Evolutionary conservation across 2,329 filamentous ascomycete species (phyloP).

Genomic region (Neoascochyta sp.): DNA sequence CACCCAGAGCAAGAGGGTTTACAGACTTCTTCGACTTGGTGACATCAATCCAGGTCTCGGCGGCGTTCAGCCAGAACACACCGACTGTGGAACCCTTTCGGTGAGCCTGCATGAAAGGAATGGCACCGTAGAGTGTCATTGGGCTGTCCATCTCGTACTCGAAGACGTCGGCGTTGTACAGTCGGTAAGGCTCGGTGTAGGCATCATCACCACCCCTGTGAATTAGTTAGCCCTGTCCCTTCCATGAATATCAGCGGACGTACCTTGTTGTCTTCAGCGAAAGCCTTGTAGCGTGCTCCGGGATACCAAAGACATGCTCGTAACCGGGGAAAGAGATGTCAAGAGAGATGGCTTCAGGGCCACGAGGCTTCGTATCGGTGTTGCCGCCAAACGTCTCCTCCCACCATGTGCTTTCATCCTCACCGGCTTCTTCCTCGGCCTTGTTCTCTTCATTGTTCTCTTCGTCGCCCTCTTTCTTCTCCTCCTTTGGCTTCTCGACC

Average conservation of each 20-base stretch:
- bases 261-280: slow-evolving; percentile 83
- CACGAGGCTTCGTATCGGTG: slow-evolving; percentile 90
- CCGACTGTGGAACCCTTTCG: slow-evolving; percentile 89
- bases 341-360: slow-evolving; percentile 84
- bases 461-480: slow-evolving; percentile 50
- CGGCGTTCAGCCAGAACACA: slow-evolving; percentile 95
- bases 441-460: slow-evolving; percentile 43
- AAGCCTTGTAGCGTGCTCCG: slow-evolving; percentile 83
- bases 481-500: slow-evolving; percentile 58
- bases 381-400: slow-evolving; percentile 94
- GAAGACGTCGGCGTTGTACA: slow-evolving; percentile 97
- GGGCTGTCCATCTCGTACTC: slow-evolving; percentile 96
- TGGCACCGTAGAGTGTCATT: slow-evolving; percentile 97
- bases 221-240: slow-evolving; percentile 2
- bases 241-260: slow-evolving; percentile 1
- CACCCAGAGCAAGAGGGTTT: slow-evolving; percentile 74
- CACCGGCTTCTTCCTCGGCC: slow-evolving; percentile 45
- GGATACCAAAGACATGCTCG: slow-evolving; percentile 88
- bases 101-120: slow-evolving; percentile 97
- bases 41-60: slow-evolving; percentile 97
- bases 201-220: slow-evolving; percentile 71
- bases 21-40: slow-evolving; percentile 69
- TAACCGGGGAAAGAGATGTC: slow-evolving; percentile 93
- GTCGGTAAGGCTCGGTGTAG: slow-evolving; percentile 82
- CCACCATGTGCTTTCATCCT: slow-evolving; percentile 94